These are phyloP conservation scores for Pythium volutum DNA, from an alignment of 352 stramenopile genomes.

Conservation along the genomic window DNA sequence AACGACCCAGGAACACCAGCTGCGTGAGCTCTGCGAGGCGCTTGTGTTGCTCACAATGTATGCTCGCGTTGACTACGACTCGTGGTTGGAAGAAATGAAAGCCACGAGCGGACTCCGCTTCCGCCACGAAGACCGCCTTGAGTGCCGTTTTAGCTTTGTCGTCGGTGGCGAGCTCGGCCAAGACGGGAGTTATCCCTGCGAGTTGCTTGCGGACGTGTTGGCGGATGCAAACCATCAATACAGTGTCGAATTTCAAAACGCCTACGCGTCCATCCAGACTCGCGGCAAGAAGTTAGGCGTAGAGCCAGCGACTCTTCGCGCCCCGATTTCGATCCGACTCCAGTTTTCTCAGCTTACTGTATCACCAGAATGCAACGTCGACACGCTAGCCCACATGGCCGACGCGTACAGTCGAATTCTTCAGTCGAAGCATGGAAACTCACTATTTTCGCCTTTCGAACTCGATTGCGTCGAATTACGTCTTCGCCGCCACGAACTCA, in stretches of 20 bases:
- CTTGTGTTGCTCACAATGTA: conserved; percentile 8
- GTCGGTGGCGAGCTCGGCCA: neutral
- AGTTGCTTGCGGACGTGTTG: neutral
- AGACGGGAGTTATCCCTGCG: neutral
- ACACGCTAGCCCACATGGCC: neutral
- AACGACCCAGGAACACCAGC: neutral
- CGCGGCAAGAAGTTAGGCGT: neutral
- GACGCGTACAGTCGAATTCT: neutral
- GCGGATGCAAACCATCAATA: neutral
- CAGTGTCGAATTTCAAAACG: conserved; percentile 1
- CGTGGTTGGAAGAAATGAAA: conserved; percentile 3
- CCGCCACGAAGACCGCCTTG: neutral
- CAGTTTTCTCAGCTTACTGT: conserved; percentile 7
- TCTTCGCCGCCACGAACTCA: conserved; percentile 8
- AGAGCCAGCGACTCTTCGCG: neutral
- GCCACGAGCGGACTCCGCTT: conserved; percentile 5
- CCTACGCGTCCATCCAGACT: neutral
- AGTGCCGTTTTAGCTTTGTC: conserved; percentile 2
- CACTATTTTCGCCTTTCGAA: neutral
- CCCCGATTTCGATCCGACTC: conserved; percentile 5
- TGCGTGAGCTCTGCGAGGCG: conserved; percentile 9
- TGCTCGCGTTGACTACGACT: conserved; percentile 8
- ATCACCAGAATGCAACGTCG: neutral
- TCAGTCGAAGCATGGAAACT: neutral
- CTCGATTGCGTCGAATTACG: conserved; percentile 5